Conservation (phyloP, 2,329 filamentous ascomycete species). For the Xylaria polymorpha region DNA sequence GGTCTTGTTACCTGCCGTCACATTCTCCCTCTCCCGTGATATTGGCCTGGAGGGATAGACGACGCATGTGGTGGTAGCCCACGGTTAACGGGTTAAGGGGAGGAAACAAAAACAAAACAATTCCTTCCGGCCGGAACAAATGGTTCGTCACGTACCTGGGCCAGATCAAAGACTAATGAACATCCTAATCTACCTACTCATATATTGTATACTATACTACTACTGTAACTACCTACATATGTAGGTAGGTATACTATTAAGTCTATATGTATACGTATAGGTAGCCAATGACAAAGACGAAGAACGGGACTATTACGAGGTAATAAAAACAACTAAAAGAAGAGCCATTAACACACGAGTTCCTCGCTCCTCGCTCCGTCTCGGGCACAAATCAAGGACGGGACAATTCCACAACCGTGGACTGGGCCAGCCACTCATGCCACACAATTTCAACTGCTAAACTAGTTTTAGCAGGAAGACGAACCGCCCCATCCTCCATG, state of each 20-base stretch:
- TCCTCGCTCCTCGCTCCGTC: slow-evolving; percentile 5
- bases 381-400: slow-evolving; percentile 7
- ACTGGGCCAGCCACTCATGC: slow-evolving; percentile 10
- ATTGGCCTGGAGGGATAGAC: background rate
- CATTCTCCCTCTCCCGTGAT: background rate
- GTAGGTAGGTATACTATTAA: too few relatives aligned
- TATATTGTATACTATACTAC: background rate
- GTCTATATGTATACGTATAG: too few relatives aligned
- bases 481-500: background rate
- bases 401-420: slow-evolving; percentile 2
- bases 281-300: too few relatives aligned
- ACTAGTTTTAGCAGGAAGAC: slow-evolving; percentile 9
- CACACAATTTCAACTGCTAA: slow-evolving; percentile 5
- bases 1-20: slow-evolving; percentile 1
- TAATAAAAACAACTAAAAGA: slow-evolving; percentile 9
- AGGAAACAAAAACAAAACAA: background rate
- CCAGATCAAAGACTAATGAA: background rate
- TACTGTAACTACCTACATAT: background rate
- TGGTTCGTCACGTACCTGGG: background rate
- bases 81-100: too few relatives aligned
- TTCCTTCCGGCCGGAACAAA: background rate
- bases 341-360: background rate
- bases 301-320: too few relatives aligned
- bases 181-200: background rate
- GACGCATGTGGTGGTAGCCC: background rate